These are phyloP conservation scores for Paracorniculantispora psalliotae DNA, from an alignment of 2,329 filamentous ascomycete genomes.

Conservation along the genomic window DNA sequence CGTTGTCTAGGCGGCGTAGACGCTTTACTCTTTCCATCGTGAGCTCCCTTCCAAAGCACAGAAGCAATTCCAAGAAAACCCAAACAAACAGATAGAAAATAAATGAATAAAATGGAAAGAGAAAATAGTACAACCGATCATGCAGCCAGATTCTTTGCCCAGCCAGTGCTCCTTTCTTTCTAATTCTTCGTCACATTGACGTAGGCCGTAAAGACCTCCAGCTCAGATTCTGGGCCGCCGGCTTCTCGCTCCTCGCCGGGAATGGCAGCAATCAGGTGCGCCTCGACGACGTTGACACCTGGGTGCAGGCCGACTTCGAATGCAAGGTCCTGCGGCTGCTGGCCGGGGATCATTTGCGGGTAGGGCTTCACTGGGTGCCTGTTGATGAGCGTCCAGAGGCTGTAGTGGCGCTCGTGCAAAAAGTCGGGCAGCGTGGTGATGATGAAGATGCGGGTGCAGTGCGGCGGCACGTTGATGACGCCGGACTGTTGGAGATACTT, in stretches of 20 bases:
- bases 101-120: neutral
- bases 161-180: neutral
- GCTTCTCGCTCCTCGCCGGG: constrained; percentile 53
- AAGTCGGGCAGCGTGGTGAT: constrained; percentile 59
- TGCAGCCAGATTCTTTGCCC: neutral
- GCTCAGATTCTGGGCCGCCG: constrained; percentile 60
- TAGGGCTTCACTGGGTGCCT: constrained; percentile 52
- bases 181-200: constrained; percentile 59
- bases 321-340: constrained; percentile 56
- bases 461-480: constrained; percentile 63
- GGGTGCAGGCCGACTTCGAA: constrained; percentile 69
- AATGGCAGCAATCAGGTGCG: constrained; percentile 71
- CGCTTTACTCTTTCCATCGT: neutral
- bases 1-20: neutral
- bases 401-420: constrained; percentile 65
- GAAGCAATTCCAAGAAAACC: neutral
- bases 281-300: constrained; percentile 72
- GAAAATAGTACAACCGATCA: neutral
- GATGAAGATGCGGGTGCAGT: constrained; percentile 67
- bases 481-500: constrained; percentile 65
- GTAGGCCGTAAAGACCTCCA: constrained; percentile 75
- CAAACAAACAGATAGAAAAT: neutral
- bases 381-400: constrained; percentile 69
- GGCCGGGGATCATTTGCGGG: constrained; percentile 47
- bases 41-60: neutral